Evolutionary conservation across 192 early-diverging fungal species (phyloP), one percentile per base, ranked within the genome.

Genomic region (Rhizophagus clarus): DNA sequence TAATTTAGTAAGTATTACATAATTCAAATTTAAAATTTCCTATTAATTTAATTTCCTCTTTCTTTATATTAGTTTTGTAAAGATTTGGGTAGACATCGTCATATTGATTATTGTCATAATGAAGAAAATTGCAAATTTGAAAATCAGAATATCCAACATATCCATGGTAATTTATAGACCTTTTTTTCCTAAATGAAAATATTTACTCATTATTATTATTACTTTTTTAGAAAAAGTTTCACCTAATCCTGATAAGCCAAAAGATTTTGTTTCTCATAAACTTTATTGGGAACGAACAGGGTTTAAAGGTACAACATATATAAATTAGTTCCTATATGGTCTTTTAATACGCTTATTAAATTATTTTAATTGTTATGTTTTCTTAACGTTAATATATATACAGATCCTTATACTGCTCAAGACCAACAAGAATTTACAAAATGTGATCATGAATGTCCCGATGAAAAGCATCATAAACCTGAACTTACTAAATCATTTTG

Each of bases 81-180:
- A 71, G 64, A 45, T n/a, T 22, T 42, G 34, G 80, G 51, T 24
- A 37, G 73, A 9, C 80, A 81, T 61, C 42, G 74, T 29, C 80
- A 81, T 71, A 77, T 81, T 2, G 80, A 81, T 68, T 81, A 78
- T 56, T 81, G 80, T 17, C 31, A 67, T 28, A 34, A 77, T 40
- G 32, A 26, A 31, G 31, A 22, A 22, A 28, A 34, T 34, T 77
- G 77, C 29, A 62, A 79, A 79, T n/a, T 20, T 8, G 49, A 0
- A 71, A 56, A 70, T 15, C 14, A 32, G 9, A 22, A 76, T 26
- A 61, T 32, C 24, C 26, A 60, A 62, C 77, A 79, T 37, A 40
- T 71, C 12, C 14, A 79, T 40, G 77, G 77, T 63, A 76, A 32
- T 0, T 61, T 76, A 9, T 24, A 15, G 24, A 10, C 12, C 37